Evolutionary conservation across 176 grass and related monocot genomes (phyloP), one percentile per base, ranked within the genome.

Genomic region (Aegilops tauschii): DNA sequence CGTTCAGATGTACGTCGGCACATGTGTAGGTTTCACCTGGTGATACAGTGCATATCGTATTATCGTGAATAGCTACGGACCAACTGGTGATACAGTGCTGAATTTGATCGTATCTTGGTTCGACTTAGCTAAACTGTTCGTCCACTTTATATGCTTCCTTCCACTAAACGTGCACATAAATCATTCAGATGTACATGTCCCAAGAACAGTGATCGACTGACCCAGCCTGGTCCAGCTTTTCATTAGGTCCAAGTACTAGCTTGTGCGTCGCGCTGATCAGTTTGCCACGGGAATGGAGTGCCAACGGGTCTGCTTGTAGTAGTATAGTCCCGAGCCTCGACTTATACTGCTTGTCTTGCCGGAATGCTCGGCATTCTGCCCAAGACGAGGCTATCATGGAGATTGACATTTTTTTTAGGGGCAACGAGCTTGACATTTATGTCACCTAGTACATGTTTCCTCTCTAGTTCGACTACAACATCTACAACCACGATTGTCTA

Each of bases 301-400:
- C 36, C 69, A 42, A 36, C 69, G 69, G 68, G 68, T 71, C 18
- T 23, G 5, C 35, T 73, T 11, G n/a, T 45, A 49, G 5, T 45
- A 16, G 56, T 79, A 52, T 65, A 88, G 68, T 80, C 76, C 42
- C 68, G 44, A 85, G 68, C 12, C 75, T 76, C 23, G 66, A 13
- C 77, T 76, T 61, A 25, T 76, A 56, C 82, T 61, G 61, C 59
- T 85, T 89, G 88, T 89, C 82, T 80, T 18, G 5, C 82, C 88
- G 69, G 39, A 34, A 89, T 76, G 65, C 65, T 44, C 82, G 88
- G 69, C 61, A 45, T 68, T 68, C 69, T 76, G 88, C 74, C 82
- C 13, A 32, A 52, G 31, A 7, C 27, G 56, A 66, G 14, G 20
- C 31, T 56, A 45, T 31, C 52, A 42, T 47, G 6, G 52, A 58